Conservation (phyloP, 345 rosid genomes). For the Heritiera littoralis region DNA sequence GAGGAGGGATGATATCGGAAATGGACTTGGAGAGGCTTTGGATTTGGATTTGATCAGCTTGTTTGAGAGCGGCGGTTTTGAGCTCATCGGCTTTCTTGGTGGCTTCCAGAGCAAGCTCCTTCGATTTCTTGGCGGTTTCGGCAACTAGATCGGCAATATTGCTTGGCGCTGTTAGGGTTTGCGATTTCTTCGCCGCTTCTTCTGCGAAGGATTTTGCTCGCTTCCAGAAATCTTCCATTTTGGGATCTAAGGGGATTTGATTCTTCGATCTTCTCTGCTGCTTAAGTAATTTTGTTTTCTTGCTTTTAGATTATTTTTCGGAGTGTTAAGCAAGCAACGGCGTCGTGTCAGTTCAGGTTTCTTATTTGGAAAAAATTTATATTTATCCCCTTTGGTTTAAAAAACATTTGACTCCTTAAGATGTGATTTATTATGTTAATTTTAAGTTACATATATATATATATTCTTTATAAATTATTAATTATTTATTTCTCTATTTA, state of each 20-base stretch:
- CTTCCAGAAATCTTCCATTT: conserved; percentile 89
- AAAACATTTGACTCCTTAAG: too few species aligned
- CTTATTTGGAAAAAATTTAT: too few species aligned
- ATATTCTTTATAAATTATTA: too few species aligned
- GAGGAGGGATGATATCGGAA: conserved; percentile 70
- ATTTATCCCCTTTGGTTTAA: too few species aligned
- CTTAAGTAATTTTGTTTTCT: background rate
- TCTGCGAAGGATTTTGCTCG: conserved; percentile 80
- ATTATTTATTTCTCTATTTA: too few species aligned
- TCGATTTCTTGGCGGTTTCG: conserved; percentile 87
- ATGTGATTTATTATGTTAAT: too few species aligned
- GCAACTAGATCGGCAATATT: conserved; percentile 73
- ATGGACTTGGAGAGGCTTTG: conserved; percentile 62
- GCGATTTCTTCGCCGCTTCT: conserved; percentile 84
- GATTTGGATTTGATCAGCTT: conserved; percentile 95
- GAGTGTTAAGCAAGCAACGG: too few species aligned
- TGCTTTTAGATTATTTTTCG: background rate
- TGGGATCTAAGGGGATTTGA: background rate
- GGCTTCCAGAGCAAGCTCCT: conserved; percentile 85
- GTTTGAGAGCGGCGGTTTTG: conserved; percentile 71
- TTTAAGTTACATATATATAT: too few species aligned
- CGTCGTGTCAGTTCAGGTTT: too few species aligned
- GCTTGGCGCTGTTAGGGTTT: conserved; percentile 58
- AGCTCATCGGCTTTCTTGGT: conserved; percentile 77
- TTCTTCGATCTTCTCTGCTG: background rate